Base-by-base conservation (phyloP, 1,139 yeast genomes). In the Lodderomyces metapsilosis region DNA sequence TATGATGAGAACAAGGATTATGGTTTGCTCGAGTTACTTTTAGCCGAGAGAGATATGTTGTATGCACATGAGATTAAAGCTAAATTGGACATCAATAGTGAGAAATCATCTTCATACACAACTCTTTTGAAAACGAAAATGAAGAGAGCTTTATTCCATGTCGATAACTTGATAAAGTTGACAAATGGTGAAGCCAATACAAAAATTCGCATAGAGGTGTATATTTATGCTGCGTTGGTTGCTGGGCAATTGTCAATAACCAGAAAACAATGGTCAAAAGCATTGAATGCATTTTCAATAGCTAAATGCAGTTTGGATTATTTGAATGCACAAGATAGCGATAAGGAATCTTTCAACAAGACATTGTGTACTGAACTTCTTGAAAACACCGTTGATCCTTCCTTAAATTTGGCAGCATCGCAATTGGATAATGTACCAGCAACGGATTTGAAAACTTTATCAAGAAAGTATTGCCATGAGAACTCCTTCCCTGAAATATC, bases 41-140 rank as follows among this genome's bases (percentile, higher is more conserved):
- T 75, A 9, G 80, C 84, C 1, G 95, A 88, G 59, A 72, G 92
- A 52, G 84, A 84, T 49, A 66, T 82, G 58, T 70, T 88, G 30
- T 79, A 76, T 52, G 85, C 91, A 0, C 71, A 80, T 59, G 91
- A 85, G 58, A 71, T 82, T 43, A 79, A 78, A 48, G 67, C 75
- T 17, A 61, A 74, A 42, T 61, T 81, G 51, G 89, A 82, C 49
- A 73, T 81, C 42, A 72, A 67, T 34, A 57, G 52, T 17, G 72
- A 66, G 34, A 57, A 52, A 20, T 62, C 76, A 0, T 63, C 77
- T 5, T 68, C 71, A 25, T 62, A 75, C 39, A 76, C 71, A 57
- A 76, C 72, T 45, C 76, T 85, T 45, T 68, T 86, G 56, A 58
- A 74, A 11, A 78, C 91, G 30, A 85, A 87, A 61, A 74, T 85